phyloP scores from a whole-genome alignment of 2,329 filamentous ascomycete genomes.

The Microdochium paspali region DNA sequence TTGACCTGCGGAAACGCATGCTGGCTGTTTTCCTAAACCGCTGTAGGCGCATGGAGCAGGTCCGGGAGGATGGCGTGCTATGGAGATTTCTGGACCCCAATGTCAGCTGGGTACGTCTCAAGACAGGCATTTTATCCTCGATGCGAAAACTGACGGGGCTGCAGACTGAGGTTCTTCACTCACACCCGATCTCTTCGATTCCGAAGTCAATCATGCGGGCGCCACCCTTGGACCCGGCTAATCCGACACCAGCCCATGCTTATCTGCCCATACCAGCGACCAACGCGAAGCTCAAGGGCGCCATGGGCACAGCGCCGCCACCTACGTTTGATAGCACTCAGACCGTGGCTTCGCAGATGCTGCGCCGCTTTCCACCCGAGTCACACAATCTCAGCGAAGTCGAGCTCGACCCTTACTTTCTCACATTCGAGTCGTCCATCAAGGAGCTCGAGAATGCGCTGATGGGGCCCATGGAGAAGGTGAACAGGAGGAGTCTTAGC shows the following conservation, averaged over 20 bases:
- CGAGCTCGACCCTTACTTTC: conserved; percentile 92
- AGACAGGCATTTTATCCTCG: background rate
- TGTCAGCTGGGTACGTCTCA: conserved; percentile 76
- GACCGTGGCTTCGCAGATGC: conserved; percentile 42
- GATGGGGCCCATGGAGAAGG: conserved; percentile 91
- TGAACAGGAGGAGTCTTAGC: conserved; percentile 80
- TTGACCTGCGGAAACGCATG: conserved; percentile 95
- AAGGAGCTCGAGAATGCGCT: conserved; percentile 84
- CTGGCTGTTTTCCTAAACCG: conserved; percentile 89
- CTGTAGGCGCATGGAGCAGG: conserved; percentile 84
- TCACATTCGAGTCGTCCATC: conserved; percentile 83
- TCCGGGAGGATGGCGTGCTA: conserved; percentile 89
- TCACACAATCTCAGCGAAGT: conserved; percentile 70
- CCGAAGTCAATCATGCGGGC: conserved; percentile 92
- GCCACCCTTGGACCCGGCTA: conserved; percentile 90
- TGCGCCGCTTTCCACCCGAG: conserved; percentile 75
- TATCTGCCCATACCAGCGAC: conserved; percentile 79
- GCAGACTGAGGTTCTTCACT: conserved; percentile 89
- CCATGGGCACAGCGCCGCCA: conserved; percentile 24
- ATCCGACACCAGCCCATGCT: conserved; percentile 76
- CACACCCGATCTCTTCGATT: conserved; percentile 80
- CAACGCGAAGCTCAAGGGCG: conserved; percentile 75
- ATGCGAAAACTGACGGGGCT: conserved; percentile 14
- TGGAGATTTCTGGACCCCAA: conserved; percentile 98
- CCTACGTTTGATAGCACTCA: conserved; percentile 24